Percentiles rank a stretch among this genome's conserved stretches.
Evolutionary conservation across 306 rosid genomes (phyloP).

Genomic region (Prunus mume): DNA sequence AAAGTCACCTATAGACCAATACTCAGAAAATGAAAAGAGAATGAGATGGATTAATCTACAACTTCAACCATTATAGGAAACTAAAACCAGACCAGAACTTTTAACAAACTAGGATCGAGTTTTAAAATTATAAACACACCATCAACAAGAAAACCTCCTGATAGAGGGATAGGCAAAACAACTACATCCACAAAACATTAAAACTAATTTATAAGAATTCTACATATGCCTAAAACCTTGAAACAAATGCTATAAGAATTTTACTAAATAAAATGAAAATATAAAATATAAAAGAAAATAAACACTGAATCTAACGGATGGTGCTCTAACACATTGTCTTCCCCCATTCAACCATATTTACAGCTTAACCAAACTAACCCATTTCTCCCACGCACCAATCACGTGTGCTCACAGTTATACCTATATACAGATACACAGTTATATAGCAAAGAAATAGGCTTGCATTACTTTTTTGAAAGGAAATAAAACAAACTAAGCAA

Average conservation of each 20-base stretch:
- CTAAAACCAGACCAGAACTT: background rate
- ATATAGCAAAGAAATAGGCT: background rate
- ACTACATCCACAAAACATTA: background rate
- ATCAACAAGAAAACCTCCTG: background rate
- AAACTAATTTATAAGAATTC: background rate
- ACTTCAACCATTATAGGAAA: background rate
- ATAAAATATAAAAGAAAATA: background rate
- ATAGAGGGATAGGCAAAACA: background rate
- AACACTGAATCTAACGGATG: background rate
- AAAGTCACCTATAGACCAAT: background rate
- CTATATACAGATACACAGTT: no score
- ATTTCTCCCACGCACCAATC: background rate
- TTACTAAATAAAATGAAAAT: background rate
- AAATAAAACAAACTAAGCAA: background rate
- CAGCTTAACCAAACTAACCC: background rate
- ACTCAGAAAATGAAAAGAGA: background rate
- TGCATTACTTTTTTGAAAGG: background rate
- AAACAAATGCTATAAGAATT: background rate
- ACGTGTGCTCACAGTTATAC: background rate
- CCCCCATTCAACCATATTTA: background rate
- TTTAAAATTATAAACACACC: background rate
- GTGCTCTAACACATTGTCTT: background rate
- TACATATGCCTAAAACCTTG: background rate
- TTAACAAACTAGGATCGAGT: background rate
- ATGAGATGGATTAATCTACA: background rate